Base-by-base conservation (phyloP, 2,329 filamentous ascomycete species). In the Beauveria brongniartii region DNA sequence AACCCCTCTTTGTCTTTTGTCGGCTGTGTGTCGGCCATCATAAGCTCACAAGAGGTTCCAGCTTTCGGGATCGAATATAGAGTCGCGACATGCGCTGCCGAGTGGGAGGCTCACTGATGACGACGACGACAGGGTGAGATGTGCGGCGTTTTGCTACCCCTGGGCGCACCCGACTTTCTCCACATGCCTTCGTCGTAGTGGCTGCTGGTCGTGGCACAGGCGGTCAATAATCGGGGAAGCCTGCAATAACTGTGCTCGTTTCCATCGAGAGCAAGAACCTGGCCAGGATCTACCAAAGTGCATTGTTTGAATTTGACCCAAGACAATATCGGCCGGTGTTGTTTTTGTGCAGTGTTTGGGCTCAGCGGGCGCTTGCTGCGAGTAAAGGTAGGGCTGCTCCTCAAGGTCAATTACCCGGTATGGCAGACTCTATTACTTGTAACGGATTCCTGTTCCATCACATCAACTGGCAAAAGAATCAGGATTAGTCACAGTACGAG, bases 1-100 rank as follows among this genome's bases (percentile, higher is more conserved):
- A 61, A 61, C 28, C 58, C 58, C 9, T 61, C 58, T 26, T 61
- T 55, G 12, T 48, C 51, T 24, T 55, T 55, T 20, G 34, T 55
- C 20, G 22, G 9, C n/a, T 55, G 51, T 8, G 7, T 22, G 22
- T 50, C 51, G 9, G 58, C n/a, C 58, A 61, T 61, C 1, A 12
- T 43, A 7, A 43, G 26, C 9, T 22, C 8, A 14, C 28, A 12
- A 6, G 12, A n/a, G n/a, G 26, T 26, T n/a, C 7, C 2, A 26
- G 10, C 24, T 22, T 48, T 18, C 5, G 46, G 5, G 1, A 37
- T 30, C 14, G 16, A 7, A 16, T 18, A 37, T 14, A n/a, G 54
- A 37, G 34, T 37, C 34, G 14, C 34, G 34, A 54, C 37, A 9
- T 20, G 51, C 20, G 51, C 34, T 37, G 51, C 22, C 10, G 22